Conservation (phyloP, 2,329 filamentous ascomycete species). For the Aureobasidium namibiae region DNA sequence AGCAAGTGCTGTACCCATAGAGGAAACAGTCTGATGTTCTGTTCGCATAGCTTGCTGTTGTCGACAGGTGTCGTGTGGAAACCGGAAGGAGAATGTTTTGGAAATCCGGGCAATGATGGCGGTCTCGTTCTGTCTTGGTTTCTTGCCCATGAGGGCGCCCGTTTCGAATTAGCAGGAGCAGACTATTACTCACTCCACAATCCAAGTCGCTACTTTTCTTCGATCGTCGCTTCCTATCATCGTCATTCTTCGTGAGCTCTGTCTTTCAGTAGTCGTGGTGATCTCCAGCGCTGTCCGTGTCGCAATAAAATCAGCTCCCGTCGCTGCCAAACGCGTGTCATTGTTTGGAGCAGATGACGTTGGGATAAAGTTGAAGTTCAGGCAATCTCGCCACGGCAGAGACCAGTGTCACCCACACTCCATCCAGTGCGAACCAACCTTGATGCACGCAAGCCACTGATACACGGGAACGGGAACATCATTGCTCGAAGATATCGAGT, state of each 20-base stretch:
- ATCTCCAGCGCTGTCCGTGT: neutral
- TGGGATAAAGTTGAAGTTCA: neutral
- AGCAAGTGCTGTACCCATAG: no score
- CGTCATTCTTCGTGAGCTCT: no score
- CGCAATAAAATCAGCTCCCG: neutral
- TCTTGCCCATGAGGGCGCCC: neutral
- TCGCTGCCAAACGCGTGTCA: neutral
- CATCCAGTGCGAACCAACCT: no score
- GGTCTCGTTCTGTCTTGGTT: neutral
- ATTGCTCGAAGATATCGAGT: slow-evolving; percentile 6
- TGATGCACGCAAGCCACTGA: no score
- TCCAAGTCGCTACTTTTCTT: neutral
- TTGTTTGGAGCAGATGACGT: neutral
- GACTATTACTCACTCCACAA: neutral
- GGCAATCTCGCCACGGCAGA: neutral
- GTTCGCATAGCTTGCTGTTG: neutral
- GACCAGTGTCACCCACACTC: neutral
- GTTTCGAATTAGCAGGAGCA: neutral
- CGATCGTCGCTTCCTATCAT: neutral
- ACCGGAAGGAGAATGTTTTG: neutral
- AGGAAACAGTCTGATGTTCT: no score
- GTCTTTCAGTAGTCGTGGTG: no score
- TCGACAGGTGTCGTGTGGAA: neutral
- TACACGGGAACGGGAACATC: neutral
- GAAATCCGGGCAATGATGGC: neutral